These are phyloP conservation scores for Xerophyta viscosa DNA, from an alignment of 106 monocot genomes.

Conservation along the genomic window DNA sequence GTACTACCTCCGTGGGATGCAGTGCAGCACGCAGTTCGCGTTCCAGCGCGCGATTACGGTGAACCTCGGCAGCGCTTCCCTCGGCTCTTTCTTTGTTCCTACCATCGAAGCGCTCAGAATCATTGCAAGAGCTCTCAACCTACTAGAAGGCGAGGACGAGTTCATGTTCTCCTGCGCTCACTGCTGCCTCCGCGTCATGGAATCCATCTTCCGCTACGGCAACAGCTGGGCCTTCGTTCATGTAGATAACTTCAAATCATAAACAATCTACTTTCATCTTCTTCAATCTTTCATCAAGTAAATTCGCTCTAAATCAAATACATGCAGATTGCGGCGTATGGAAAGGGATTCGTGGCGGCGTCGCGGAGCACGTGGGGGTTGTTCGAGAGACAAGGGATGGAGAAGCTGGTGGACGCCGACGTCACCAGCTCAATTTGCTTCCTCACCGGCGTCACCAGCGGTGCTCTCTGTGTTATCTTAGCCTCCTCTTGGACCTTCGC, in stretches of 20 bases:
- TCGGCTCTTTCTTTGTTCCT: conserved; percentile 93
- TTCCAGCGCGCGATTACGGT: conserved; percentile 72
- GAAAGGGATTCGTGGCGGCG: conserved; percentile 78
- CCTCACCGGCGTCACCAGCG: conserved; percentile 78
- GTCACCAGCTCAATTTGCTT: conserved; percentile 93
- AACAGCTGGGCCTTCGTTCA: conserved; percentile 99
- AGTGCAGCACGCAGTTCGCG: conserved; percentile 62
- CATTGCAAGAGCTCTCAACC: conserved; percentile 74
- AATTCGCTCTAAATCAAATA: too few species aligned
- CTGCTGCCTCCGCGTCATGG: conserved; percentile 90
- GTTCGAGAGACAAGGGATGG: conserved; percentile 76
- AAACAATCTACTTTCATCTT: background rate
- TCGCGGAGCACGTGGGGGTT: conserved; percentile 89
- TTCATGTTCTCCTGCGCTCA: conserved; percentile 99
- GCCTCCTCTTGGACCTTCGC: conserved; percentile 72
- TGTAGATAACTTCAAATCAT: too few species aligned
- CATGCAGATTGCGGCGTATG: conserved; percentile 80
- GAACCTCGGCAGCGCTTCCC: conserved; percentile 87
- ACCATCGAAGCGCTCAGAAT: conserved; percentile 80
- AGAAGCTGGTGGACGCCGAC: conserved; percentile 79
- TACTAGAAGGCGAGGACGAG: conserved; percentile 94
- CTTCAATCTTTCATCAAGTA: background rate
- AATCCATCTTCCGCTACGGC: conserved; percentile 79
- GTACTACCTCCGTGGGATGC: conserved; percentile 96
- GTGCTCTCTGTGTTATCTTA: conserved; percentile 67